Evolutionary conservation across 2,329 filamentous ascomycete species (phyloP).

Genomic region (Talaromyces amestolkiae): DNA sequence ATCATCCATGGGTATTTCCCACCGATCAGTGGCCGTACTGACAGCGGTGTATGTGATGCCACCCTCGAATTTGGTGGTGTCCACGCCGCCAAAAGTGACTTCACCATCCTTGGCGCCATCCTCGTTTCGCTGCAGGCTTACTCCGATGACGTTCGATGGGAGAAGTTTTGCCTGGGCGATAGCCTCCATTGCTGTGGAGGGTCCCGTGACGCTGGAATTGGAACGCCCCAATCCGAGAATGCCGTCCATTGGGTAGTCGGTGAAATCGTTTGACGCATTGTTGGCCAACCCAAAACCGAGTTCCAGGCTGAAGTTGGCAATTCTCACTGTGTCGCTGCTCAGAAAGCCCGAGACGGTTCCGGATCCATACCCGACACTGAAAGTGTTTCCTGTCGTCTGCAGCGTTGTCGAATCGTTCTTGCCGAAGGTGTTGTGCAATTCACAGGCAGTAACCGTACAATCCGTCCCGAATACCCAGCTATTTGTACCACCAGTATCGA

Average conservation of each 20-base stretch:
- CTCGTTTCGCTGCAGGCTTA: slow-evolving; percentile 65
- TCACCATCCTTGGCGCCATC: slow-evolving; percentile 71
- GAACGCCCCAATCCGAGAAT: slow-evolving; percentile 75
- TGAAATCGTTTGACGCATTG: slow-evolving; percentile 70
- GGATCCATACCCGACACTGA: slow-evolving; percentile 72
- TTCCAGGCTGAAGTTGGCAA: slow-evolving; percentile 64
- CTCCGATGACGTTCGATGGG: slow-evolving; percentile 64
- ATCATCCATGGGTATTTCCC: slow-evolving; percentile 70
- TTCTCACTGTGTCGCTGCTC: slow-evolving; percentile 63
- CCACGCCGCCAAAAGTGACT: slow-evolving; percentile 70
- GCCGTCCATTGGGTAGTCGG: slow-evolving; percentile 78
- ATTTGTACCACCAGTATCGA: slow-evolving; percentile 60
- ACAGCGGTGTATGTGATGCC: slow-evolving; percentile 65
- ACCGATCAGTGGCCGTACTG: slow-evolving; percentile 56
- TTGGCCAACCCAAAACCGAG: slow-evolving; percentile 72
- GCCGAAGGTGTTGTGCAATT: slow-evolving; percentile 68
- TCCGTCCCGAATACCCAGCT: slow-evolving; percentile 78
- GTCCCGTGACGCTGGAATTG: slow-evolving; percentile 44
- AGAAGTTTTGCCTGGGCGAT: slow-evolving; percentile 59
- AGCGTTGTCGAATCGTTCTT: slow-evolving; percentile 64
- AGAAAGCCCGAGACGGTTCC: slow-evolving; percentile 68
- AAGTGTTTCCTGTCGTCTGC: slow-evolving; percentile 53
- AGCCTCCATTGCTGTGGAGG: slow-evolving; percentile 48
- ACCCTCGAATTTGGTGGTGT: slow-evolving; percentile 65
- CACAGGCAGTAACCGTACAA: slow-evolving; percentile 67